Base-by-base conservation (phyloP, 768 basidiomycete species). In the Kwoniella dendrophila region DNA sequence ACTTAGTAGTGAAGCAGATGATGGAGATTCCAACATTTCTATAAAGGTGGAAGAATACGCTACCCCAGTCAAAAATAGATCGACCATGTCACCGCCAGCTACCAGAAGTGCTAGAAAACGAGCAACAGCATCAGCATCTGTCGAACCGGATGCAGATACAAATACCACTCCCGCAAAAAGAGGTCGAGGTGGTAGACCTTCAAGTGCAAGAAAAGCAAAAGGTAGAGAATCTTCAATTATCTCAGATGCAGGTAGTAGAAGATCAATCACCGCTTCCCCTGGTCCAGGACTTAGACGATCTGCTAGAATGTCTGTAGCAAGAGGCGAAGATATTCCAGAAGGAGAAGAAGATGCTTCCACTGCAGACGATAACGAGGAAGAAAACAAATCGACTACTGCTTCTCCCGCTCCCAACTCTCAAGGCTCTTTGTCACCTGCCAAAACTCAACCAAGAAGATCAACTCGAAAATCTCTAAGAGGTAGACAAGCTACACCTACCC, bases 221-320 rank as follows among this genome's bases (percentile, higher is more conserved):
- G 55, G 24, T 18, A 55, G 56, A 16, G 62, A 57, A 34, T 50
- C 54, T 29, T 63, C 62, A 11, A 29, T 56, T 8, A 7, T 34
- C 18, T 62, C 60, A 4, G 60, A 54, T 40, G 14, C 44, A 18
- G 54, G 48, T 24, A 51, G 38, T 44, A 4, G 30, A 2, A 22
- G 20, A 18, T 56, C 54, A 10, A 36, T 20, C 14, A 52, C 54
- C 20, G 55, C 29, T 1, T 56, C 56, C 10, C 62, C 62, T 27
- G 56, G 60, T 18, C 52, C 47, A 5, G n/a, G 10, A 4, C 36
- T 62, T 3, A 41, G 60, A 14, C 11, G 53, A 50, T 62, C 60
- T 12, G 53, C 60, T 16, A 43, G 60, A 40, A 55, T 45, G 22
- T 62, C 60, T 20, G 41, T 54, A 2, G 60, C 52, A 1, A 33